Percentiles rank a stretch among this genome's conserved stretches.
These are phyloP conservation scores for Aspergillus ellipticus DNA, from an alignment of 495 filamentous ascomycete species.

Conservation along the genomic window DNA sequence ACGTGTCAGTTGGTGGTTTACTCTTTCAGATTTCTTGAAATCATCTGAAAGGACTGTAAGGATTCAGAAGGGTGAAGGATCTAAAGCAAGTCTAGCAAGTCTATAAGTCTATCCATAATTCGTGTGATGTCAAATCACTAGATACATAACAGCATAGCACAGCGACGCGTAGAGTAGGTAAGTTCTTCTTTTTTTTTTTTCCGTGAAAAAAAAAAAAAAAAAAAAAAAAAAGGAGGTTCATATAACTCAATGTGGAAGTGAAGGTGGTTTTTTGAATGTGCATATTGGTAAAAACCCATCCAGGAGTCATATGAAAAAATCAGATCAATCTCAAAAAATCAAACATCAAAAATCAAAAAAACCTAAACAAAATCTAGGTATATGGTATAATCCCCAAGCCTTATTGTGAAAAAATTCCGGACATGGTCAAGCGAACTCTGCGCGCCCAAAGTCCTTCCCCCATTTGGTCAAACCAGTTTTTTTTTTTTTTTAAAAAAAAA, in stretches of 20 bases:
- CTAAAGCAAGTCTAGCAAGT: not conserved
- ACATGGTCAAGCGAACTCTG: no score
- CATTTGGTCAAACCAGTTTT: no score
- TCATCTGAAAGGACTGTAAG: no score
- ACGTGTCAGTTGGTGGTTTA: no score
- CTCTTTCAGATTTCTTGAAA: no score
- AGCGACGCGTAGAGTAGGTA: not conserved
- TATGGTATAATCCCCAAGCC: no score
- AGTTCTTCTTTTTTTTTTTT: not conserved
- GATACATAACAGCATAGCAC: constrained; percentile 3
- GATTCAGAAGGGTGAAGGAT: no score
- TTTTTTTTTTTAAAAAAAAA: no score
- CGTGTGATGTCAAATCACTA: constrained; percentile 10
- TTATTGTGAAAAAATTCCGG: no score
- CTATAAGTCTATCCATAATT: constrained; percentile 6
- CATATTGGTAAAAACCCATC: constrained; percentile 9
- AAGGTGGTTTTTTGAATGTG: no score
- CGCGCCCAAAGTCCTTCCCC: no score
- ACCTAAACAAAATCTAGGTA: not conserved
- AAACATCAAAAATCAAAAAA: constrained; percentile 1
- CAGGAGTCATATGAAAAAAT: constrained; percentile 3
- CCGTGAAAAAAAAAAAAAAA: not conserved
- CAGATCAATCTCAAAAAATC: not conserved
- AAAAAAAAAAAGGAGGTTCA: not conserved
- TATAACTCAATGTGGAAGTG: no score